These are phyloP conservation scores for Phytophthora parvispora DNA, from an alignment of 352 stramenopile species.

Conservation along the genomic window DNA sequence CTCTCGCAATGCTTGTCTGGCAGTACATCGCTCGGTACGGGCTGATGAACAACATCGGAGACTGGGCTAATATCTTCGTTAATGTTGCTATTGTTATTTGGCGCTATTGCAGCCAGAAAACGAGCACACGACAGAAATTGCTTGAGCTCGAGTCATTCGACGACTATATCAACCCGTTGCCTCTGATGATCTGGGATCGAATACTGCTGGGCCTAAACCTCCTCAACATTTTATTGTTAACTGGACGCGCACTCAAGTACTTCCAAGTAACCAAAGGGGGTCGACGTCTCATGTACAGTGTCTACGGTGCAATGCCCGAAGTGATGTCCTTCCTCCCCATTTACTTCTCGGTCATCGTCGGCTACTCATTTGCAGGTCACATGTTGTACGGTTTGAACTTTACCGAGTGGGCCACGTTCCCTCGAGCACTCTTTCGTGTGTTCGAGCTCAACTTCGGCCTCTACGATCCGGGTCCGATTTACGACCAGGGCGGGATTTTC, in stretches of 20 bases:
- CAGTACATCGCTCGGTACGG: constrained; percentile 77
- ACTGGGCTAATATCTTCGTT: constrained; percentile 73
- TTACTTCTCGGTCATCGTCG: constrained; percentile 68
- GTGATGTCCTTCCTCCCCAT: constrained; percentile 78
- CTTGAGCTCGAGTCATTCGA: constrained; percentile 66
- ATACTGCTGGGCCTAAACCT: constrained; percentile 74
- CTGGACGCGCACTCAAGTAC: constrained; percentile 70
- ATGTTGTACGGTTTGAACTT: constrained; percentile 78
- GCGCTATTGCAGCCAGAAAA: constrained; percentile 66
- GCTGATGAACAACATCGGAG: constrained; percentile 70
- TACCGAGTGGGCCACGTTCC: constrained; percentile 71
- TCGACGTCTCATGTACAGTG: constrained; percentile 68
- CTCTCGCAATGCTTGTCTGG: background rate
- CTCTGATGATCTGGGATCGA: constrained; percentile 68
- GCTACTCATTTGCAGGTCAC: constrained; percentile 78
- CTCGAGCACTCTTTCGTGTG: constrained; percentile 67
- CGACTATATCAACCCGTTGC: constrained; percentile 61
- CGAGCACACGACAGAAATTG: constrained; percentile 40
- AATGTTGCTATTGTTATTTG: constrained; percentile 68
- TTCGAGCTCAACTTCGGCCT: constrained; percentile 83
- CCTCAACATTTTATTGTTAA: constrained; percentile 75
- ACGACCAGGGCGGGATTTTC: constrained; percentile 68
- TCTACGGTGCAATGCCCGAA: constrained; percentile 81
- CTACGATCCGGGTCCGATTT: constrained; percentile 76
- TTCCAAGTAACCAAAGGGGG: constrained; percentile 80